Evolutionary conservation across 768 basidiomycete species (phyloP).

Genomic region (Naganishia antarctica): DNA sequence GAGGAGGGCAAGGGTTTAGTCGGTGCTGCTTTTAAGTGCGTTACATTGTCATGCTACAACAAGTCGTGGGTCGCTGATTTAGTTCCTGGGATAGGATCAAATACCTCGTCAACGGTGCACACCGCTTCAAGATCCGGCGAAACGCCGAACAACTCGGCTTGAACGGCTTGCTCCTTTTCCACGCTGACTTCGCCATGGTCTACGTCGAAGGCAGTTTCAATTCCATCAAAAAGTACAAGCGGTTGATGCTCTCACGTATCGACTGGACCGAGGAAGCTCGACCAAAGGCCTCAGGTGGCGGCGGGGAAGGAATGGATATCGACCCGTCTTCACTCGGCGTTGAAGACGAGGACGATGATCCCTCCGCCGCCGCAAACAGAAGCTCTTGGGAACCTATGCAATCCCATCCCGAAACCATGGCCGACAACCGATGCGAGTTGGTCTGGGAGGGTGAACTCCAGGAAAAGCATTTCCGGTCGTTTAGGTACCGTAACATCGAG

Average conservation of each 20-base stretch:
- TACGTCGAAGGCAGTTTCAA: conserved; percentile 88
- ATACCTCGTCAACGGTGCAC: conserved; percentile 80
- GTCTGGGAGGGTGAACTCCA: conserved; percentile 89
- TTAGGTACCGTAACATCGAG: conserved; percentile 61
- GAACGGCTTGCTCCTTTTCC: conserved; percentile 84
- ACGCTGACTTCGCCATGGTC: conserved; percentile 80
- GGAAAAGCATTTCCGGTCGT: conserved; percentile 72
- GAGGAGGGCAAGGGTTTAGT: conserved; percentile 79
- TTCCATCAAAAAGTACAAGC: conserved; percentile 78
- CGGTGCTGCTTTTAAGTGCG: conserved; percentile 87
- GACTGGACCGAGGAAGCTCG: conserved; percentile 90
- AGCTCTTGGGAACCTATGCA: conserved; percentile 24
- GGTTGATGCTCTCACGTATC: conserved; percentile 78
- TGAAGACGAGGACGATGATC: conserved; percentile 49
- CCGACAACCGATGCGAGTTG: conserved; percentile 79
- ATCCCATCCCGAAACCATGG: conserved; percentile 57
- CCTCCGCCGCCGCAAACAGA: conserved; percentile 30
- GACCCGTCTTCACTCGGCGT: conserved; percentile 37
- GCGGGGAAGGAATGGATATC: conserved; percentile 55
- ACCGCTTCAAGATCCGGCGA: conserved; percentile 93
- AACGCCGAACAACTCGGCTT: conserved; percentile 89
- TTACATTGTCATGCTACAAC: conserved; percentile 31
- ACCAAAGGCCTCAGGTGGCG: conserved; percentile 62
- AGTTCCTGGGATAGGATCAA: conserved; percentile 60
- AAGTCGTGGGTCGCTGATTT: background rate